Conservation (phyloP, 164 flowering plant genomes). For the Houttuynia cordata region DNA sequence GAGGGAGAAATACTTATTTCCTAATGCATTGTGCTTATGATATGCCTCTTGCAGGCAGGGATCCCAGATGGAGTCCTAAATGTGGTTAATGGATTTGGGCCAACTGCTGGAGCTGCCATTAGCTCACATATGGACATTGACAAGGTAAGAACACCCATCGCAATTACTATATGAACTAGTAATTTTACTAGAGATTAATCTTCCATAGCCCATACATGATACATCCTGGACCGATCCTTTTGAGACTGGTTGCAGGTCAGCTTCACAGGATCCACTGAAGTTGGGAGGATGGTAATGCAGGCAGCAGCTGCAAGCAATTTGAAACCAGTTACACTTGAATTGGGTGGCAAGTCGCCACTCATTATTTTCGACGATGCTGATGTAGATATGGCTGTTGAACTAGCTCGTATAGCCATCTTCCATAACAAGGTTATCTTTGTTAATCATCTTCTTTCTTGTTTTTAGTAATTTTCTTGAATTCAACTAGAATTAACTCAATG, state of each 20-base stretch:
- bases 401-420: slow-evolving; percentile 39
- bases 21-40: background rate
- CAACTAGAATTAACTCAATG: background rate
- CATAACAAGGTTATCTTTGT: slow-evolving; percentile 39
- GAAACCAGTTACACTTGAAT: slow-evolving; percentile 58
- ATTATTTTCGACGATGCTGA: slow-evolving; percentile 77
- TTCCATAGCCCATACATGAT: too few species aligned
- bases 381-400: slow-evolving; percentile 42
- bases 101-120: slow-evolving; percentile 73
- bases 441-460: background rate
- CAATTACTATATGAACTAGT: background rate
- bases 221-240: too few species aligned
- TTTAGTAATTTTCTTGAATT: background rate
- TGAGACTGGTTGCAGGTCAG: slow-evolving; percentile 28
- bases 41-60: slow-evolving; percentile 48
- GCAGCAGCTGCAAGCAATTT: slow-evolving; percentile 76
- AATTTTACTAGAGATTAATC: too few species aligned
- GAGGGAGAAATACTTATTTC: too few species aligned
- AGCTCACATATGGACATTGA: slow-evolving; percentile 85
- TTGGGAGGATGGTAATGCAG: slow-evolving; percentile 55
- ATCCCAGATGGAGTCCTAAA: slow-evolving; percentile 86
- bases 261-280: slow-evolving; percentile 81
- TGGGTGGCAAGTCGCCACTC: slow-evolving; percentile 89
- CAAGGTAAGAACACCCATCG: slow-evolving; percentile 22
- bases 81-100: slow-evolving; percentile 64